Evolutionary conservation across 805 yeast genomes (phyloP), one percentile per base, ranked within the genome.

Genomic region (Candida manassasensis): DNA sequence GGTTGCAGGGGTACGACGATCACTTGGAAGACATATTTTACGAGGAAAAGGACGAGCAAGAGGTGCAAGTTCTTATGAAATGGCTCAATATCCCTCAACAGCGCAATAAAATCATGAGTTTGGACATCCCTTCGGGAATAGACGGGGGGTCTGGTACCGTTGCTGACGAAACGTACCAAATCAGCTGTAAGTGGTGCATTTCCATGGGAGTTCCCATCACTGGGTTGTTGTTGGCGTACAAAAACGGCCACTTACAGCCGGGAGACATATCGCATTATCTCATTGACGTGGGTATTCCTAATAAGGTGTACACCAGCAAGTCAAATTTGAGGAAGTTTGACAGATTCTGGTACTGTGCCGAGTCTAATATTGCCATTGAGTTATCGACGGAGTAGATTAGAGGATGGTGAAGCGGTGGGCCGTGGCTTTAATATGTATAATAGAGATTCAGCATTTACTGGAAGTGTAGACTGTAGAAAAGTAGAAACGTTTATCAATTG

Each of bases 101-200:
- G 35, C 53, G 52, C 34, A 57, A 70, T 4, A 69, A 72, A 25
- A 61, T 73, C 7, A 49, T 84, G 61, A 83, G 95, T 0, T 52
- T 88, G 18, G 95, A 87, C 50, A 73, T 84, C 18, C 89, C 95
- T 4, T 74, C 88, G 1, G 96, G 96, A 4, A 63, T 82, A 27
- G 95, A 85, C 50, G 81, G 88, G 6, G 85, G 93, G 4, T 76
- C 94, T 0, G 97, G 96, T 6, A 63, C 59, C 17, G 52, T 53
- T 6, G 52, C 45, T 44, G 62, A 52, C 31, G 45, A 50, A 6
- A 43, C 54, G 18, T 44, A 62, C 53, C 60, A 4, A n/a, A 35
- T 43, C 14, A 57, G 63, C 9, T 63, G 83, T 38, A 71, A 70
- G 39, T 78, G 79, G 61, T 70, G 85, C 24, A 71, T 81, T 3